Conservation (phyloP, 306 rosid genomes). For the Abrus pulchellus region DNA sequence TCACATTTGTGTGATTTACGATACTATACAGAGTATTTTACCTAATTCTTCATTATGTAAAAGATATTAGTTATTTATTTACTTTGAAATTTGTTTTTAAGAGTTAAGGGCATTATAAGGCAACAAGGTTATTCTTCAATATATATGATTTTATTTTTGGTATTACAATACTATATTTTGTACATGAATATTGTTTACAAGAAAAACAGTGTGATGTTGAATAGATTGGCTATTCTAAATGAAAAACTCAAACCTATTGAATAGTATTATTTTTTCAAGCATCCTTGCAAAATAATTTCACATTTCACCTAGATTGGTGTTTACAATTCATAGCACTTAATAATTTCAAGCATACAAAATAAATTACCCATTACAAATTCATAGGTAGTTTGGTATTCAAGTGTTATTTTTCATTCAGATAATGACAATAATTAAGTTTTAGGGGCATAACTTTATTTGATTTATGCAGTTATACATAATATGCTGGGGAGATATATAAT, state of each 20-base stretch:
- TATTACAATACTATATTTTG: background rate
- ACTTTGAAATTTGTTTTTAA: background rate
- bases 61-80: background rate
- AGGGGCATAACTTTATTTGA: slow-evolving; percentile 13
- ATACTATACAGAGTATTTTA: background rate
- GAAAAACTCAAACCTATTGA: background rate
- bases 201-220: background rate
- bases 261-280: background rate
- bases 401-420: background rate
- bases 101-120: background rate
- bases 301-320: background rate
- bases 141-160: background rate
- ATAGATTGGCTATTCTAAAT: background rate
- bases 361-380: background rate
- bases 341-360: too few species aligned
- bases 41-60: background rate
- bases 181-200: background rate
- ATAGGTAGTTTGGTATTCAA: background rate
- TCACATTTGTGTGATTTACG: background rate
- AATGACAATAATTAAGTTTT: background rate
- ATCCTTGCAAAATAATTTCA: background rate
- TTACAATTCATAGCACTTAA: too few species aligned
- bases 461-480: slow-evolving; percentile 55
- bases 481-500: slow-evolving; percentile 6
- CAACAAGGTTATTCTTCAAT: background rate